A percentile compares a stretch with the other conserved stretches of the same genome.
phyloP scores from a whole-genome alignment of 345 rosid genomes.

The Crucihimalaya himalaica region DNA sequence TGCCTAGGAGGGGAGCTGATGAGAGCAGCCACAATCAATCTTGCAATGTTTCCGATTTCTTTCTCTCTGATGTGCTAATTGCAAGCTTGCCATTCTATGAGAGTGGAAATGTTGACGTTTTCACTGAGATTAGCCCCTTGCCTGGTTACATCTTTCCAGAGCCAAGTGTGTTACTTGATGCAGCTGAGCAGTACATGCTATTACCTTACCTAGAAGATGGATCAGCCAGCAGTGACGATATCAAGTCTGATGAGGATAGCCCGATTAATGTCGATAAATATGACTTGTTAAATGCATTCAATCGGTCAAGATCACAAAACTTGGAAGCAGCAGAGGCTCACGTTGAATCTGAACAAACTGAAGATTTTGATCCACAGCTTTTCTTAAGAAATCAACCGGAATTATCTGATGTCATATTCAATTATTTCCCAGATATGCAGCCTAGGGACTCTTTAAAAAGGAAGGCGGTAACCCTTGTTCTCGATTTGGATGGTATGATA shows the following conservation, averaged over 20 bases:
- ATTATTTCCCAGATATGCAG: conserved; percentile 41
- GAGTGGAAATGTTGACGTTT: neutral
- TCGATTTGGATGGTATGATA: conserved; percentile 54
- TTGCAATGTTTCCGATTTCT: conserved; percentile 1
- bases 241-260: conserved; percentile 47
- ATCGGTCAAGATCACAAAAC: conserved; percentile 50
- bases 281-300: conserved; percentile 52
- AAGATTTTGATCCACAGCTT: conserved; percentile 65
- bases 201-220: conserved; percentile 63
- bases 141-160: conserved; percentile 57
- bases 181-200: conserved; percentile 63
- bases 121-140: conserved; percentile 27
- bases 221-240: conserved; percentile 35
- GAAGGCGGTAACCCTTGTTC: conserved; percentile 67
- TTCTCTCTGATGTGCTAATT: conserved; percentile 21
- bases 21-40: neutral
- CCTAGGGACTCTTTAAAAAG: conserved; percentile 44
- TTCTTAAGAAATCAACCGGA: conserved; percentile 65
- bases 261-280: conserved; percentile 39
- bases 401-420: conserved; percentile 56
- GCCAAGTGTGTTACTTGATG: conserved; percentile 56
- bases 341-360: conserved; percentile 44
- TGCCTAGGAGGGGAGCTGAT: conserved; percentile 11
- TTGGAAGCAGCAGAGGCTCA: conserved; percentile 40
- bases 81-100: conserved; percentile 21